Conservation (phyloP, 1,139 yeast species). For the Zygosaccharomyces pseudobailii region DNA sequence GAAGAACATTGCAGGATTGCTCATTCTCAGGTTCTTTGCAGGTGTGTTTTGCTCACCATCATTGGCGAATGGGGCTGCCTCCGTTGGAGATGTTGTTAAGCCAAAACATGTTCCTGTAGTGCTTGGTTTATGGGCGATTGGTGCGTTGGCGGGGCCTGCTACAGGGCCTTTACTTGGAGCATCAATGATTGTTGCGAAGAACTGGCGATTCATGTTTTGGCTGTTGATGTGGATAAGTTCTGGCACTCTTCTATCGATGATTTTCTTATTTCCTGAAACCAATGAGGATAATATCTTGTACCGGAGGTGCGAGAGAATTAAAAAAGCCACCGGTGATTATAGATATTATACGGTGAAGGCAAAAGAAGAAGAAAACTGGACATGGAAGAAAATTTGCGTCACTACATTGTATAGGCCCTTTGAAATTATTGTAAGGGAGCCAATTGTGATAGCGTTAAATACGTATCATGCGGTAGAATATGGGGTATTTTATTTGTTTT, state of each 20-base stretch:
- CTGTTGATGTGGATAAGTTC: conserved; percentile 25
- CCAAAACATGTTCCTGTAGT: conserved; percentile 38
- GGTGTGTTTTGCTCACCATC: conserved; percentile 19
- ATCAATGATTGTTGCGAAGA: background rate
- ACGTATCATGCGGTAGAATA: conserved; percentile 44
- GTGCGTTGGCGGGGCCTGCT: conserved; percentile 49
- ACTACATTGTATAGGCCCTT: conserved; percentile 50
- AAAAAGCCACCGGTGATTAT: conserved; percentile 44
- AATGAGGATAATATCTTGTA: conserved; percentile 40
- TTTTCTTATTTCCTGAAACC: conserved; percentile 22
- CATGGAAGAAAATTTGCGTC: conserved; percentile 31
- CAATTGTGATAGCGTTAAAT: conserved; percentile 20
- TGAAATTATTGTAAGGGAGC: conserved; percentile 36
- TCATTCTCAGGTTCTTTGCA: background rate
- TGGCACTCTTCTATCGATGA: conserved; percentile 36
- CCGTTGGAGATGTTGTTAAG: conserved; percentile 41
- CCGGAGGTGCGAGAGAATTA: conserved; percentile 44
- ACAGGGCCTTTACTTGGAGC: background rate
- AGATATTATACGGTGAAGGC: conserved; percentile 37
- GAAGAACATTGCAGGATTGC: conserved; percentile 40
- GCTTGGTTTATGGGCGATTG: conserved; percentile 47
- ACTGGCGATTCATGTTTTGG: background rate
- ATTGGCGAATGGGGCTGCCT: conserved; percentile 55
- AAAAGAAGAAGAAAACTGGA: conserved; percentile 32
- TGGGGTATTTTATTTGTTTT: background rate